Base-by-base conservation (phyloP, 345 rosid species). In the Murraya koenigii region DNA sequence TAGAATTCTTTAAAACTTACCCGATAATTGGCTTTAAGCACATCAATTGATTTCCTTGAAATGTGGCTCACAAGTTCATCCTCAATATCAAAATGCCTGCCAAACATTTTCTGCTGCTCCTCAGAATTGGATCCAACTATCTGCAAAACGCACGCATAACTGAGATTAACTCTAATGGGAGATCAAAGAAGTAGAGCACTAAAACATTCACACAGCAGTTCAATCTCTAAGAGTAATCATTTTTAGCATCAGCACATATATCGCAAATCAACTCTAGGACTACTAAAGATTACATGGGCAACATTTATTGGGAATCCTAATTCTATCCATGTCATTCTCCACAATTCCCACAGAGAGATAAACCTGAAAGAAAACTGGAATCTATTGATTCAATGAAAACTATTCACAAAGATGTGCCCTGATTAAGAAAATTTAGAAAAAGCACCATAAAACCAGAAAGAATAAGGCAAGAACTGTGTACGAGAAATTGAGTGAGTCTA, bases 1-100 rank as follows among this genome's bases (percentile, higher is more conserved):
- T 28, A 69, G 44, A 30, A 59, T 9, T 23, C 7, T 19, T 59
- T 36, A 30, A 44, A 65, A 82, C 88, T 82, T 81, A 95, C 99
- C 90, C 98, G 79, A 81, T 91, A 94, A 80, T 91, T 87, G 61
- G 84, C 71, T 84, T 94, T 90, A n/a, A 94, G 97, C 36, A 94
- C 35, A 83, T 96, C 99, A 39, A 94, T 92, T 15, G 97, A 92
- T 41, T 68, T 89, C 83, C 99, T 88, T 33, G 99, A 82, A 80
- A 96, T 87, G 79, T 84, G 97, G 80, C 99, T 94, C 70, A 94
- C 97, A 64, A 94, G 97, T 82, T 92, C 91, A 82, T 96, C 98
- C 7, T 90, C 94, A 72, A 80, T 44, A 65, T 96, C 97, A 82
- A 94, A 96, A 75, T 96, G 98, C 84, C 97, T 89, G 38, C 98